These are phyloP conservation scores for Peronospora destructor DNA, from an alignment of 352 stramenopile genomes.

Conservation along the genomic window DNA sequence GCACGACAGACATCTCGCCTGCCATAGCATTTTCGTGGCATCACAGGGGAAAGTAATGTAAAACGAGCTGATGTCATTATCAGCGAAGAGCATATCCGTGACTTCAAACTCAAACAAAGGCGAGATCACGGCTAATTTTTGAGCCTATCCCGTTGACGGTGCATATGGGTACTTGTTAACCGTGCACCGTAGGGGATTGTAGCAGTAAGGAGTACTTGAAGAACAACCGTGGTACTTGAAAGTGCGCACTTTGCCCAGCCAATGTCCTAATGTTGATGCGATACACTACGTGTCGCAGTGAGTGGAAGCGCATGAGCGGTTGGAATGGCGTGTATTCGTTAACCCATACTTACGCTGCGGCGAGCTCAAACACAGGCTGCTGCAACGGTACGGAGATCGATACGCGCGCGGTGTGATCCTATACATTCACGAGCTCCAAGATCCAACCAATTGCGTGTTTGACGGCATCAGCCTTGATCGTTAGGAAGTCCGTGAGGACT, in stretches of 20 bases:
- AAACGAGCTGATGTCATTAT: constrained; percentile 94
- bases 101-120: constrained; percentile 90
- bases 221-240: too few species aligned
- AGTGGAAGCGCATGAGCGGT: too few species aligned
- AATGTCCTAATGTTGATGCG: too few species aligned
- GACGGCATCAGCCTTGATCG: constrained; percentile 38
- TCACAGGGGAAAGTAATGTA: constrained; percentile 90
- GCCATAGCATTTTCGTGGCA: constrained; percentile 82
- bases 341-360: constrained; percentile 67
- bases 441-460: constrained; percentile 36
- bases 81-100: constrained; percentile 76
- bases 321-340: too few species aligned
- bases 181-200: constrained; percentile 55
- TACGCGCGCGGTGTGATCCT: constrained; percentile 60
- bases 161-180: constrained; percentile 32
- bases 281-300: too few species aligned
- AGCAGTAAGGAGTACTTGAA: too few species aligned
- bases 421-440: constrained; percentile 61
- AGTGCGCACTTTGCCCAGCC: too few species aligned
- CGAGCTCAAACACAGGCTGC: constrained; percentile 55
- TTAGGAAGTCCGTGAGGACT: constrained; percentile 54
- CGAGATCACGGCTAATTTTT: constrained; percentile 86
- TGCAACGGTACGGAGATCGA: constrained; percentile 63
- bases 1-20: constrained; percentile 84
- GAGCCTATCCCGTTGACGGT: constrained; percentile 43